A percentile compares a stretch with the other conserved stretches of the same genome.
Conservation (phyloP, 1,284 basidiomycete species). For the Cystobasidium sp. region DNA sequence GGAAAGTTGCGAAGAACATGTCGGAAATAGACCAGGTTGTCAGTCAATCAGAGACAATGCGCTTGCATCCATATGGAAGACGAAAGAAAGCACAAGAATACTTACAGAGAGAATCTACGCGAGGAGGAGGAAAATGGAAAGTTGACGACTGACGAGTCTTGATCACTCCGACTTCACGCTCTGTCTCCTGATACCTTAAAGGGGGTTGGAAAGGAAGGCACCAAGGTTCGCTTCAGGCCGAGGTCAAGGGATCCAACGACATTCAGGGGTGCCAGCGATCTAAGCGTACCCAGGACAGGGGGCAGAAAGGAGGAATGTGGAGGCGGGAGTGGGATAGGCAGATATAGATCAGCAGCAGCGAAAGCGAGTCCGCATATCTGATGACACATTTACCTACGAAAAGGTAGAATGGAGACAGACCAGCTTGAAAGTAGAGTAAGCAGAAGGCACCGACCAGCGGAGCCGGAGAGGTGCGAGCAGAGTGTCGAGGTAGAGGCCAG, state of each 20-base stretch:
- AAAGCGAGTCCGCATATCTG: background rate
- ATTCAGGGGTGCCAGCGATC: background rate
- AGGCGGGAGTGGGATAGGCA: background rate
- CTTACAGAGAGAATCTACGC: background rate
- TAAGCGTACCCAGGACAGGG: background rate
- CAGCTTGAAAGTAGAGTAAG: too few species aligned
- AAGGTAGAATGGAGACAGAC: too few species aligned
- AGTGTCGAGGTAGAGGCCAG: too few species aligned
- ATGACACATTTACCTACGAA: too few species aligned
- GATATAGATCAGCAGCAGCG: background rate
- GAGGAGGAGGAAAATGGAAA: too few species aligned
- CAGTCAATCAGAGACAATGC: slow-evolving; percentile 4
- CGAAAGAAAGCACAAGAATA: background rate
- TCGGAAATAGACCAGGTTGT: background rate
- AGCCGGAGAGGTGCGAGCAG: too few species aligned
- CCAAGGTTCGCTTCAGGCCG: background rate
- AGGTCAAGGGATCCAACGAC: background rate
- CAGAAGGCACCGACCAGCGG: too few species aligned
- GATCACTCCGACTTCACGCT: too few species aligned
- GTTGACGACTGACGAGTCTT: too few species aligned
- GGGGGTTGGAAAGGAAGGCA: background rate
- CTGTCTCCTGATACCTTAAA: background rate
- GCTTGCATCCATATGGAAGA: background rate
- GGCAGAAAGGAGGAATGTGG: background rate
- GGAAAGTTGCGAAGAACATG: background rate